These are phyloP conservation scores for Hanseniaspora mollemarum DNA, from an alignment of 805 yeast species.

Conservation along the genomic window DNA sequence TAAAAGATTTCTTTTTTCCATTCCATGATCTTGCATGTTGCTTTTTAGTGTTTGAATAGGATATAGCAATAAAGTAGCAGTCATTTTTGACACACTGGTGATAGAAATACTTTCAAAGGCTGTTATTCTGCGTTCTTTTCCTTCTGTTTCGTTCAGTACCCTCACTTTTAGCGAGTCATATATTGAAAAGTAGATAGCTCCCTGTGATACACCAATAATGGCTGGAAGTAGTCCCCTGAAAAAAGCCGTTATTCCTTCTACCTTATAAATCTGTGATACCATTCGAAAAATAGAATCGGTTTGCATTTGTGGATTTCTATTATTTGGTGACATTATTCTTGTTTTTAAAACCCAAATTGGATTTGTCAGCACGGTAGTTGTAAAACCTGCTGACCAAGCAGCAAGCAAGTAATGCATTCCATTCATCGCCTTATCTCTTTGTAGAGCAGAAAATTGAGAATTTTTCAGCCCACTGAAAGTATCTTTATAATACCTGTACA, in stretches of 20 bases:
- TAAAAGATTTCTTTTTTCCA: background rate
- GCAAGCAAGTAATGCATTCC: conserved; percentile 40
- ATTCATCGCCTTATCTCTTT: conserved; percentile 30
- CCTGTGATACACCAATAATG: conserved; percentile 73
- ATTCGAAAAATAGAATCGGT: conserved; percentile 32
- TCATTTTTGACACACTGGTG: conserved; percentile 56
- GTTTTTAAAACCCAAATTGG: conserved; percentile 96
- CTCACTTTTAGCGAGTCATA: conserved; percentile 64
- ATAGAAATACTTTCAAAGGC: conserved; percentile 51
- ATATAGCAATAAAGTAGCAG: conserved; percentile 58
- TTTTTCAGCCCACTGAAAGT: background rate
- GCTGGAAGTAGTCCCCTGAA: conserved; percentile 71
- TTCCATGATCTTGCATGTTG: conserved; percentile 39
- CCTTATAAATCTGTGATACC: conserved; percentile 36
- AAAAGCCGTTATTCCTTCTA: conserved; percentile 51
- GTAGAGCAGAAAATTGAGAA: conserved; percentile 13
- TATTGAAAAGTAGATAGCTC: conserved; percentile 74
- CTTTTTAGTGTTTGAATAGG: conserved; percentile 78
- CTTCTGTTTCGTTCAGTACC: conserved; percentile 20
- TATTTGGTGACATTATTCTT: conserved; percentile 51
- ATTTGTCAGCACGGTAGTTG: conserved; percentile 68
- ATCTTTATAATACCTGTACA: conserved; percentile 39
- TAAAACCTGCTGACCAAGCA: conserved; percentile 60
- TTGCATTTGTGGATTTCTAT: conserved; percentile 20
- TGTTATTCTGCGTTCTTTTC: conserved; percentile 28